Evolutionary conservation across 139 green algal genomes (phyloP), one percentile per base, ranked within the genome.

Genomic region (Coelastrella sp.): DNA sequence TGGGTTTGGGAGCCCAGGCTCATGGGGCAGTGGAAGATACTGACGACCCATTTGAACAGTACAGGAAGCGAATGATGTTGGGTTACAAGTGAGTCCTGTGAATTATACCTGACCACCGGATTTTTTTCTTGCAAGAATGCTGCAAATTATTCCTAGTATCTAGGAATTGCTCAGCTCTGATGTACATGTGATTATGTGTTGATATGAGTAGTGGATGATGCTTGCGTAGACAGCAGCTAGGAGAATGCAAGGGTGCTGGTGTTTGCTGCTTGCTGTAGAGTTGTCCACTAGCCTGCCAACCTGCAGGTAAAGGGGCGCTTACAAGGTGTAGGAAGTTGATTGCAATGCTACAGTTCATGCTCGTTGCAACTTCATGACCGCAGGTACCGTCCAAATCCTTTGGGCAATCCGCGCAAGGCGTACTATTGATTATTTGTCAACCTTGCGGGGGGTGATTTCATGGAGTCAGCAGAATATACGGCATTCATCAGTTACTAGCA

Each of bases 1-100:
- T 85, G 11, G 90, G 92, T 7, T 62, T 95, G 60, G 92, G 90
- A 48, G 92, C 92, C 25, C 40, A 59, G 27, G 83, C 67, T 48
- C 81, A 88, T 17, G 27, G 67, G 87, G 86, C 83, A 73, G 81
- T 90, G 2, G n/a, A 90, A 23, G 78, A 88, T 37, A 86, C 75
- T 1, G 93, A 96, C 79, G 93, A 96, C 74, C 67, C 85, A 2
- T 96, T 89, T 88, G 90, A 94, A 60, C 83, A 88, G 74, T 86
- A 88, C 79, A 77, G 88, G 19, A 96, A 96, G 74, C 83, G 93
- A 62, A 95, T 95, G 92, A 94, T 94, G 93, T 83, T 96, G 37
- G 93, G 93, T 1, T 96, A 96, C 85, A 96, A 96, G 86, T 90
- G 62, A 64, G 79, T 66, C 17, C n/a, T n/a, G n/a, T n/a, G n/a